Evolutionary conservation across 2,329 filamentous ascomycete species (phyloP).

Genomic region (Claviceps maximensis): DNA sequence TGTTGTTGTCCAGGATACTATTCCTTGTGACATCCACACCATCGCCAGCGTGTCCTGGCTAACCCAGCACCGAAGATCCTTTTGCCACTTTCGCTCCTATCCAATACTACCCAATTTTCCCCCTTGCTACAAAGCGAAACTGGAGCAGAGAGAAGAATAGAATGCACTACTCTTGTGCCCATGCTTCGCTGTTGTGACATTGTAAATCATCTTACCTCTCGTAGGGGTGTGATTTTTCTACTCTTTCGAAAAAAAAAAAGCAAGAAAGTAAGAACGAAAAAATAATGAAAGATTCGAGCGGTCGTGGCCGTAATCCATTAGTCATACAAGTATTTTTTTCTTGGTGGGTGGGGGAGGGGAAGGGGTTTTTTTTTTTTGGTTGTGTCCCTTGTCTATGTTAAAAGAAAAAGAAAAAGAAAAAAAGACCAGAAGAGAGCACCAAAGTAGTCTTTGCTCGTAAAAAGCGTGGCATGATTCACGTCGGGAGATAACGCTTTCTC

Average conservation of each 20-base stretch:
- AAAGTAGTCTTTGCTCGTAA: neutral
- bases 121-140: neutral
- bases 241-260: neutral
- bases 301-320: conserved; percentile 3
- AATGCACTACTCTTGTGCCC: neutral
- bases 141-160: neutral
- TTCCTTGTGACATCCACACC: neutral
- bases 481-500: neutral
- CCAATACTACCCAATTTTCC: neutral
- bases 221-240: neutral
- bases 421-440: neutral
- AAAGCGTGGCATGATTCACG: neutral
- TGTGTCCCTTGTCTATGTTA: neutral
- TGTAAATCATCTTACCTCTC: neutral
- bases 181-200: neutral
- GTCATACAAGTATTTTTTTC: conserved; percentile 2
- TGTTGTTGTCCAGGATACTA: neutral
- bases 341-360: too few species aligned
- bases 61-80: neutral
- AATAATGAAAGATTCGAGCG: neutral
- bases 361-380: neutral
- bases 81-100: neutral
- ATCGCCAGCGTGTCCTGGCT: neutral
- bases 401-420: neutral
- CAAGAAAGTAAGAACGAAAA: neutral